A percentile compares a stretch with the other conserved stretches of the same genome.
These are phyloP conservation scores for Lomentospora prolificans DNA, from an alignment of 2,329 filamentous ascomycete species.

Conservation along the genomic window DNA sequence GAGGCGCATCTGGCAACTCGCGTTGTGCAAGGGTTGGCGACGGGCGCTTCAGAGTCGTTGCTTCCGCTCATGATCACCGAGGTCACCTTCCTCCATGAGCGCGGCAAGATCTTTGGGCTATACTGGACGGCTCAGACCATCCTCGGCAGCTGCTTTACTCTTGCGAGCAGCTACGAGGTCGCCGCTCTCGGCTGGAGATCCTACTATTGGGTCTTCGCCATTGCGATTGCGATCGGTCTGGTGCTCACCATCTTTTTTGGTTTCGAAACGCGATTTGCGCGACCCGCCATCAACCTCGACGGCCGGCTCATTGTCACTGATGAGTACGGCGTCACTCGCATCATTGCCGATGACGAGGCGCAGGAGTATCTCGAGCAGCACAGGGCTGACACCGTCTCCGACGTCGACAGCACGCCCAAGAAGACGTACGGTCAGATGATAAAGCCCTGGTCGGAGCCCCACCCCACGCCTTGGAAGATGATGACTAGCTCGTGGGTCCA, in stretches of 20 bases:
- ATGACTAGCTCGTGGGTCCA: constrained; percentile 1
- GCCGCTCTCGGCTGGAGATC: constrained; percentile 27
- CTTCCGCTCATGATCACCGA: constrained; percentile 28
- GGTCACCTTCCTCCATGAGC: constrained; percentile 29
- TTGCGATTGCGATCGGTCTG: constrained; percentile 23
- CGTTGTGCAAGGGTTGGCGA: constrained; percentile 25
- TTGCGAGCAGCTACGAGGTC: constrained; percentile 25
- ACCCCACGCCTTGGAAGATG: not conserved
- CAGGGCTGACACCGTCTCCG: not conserved
- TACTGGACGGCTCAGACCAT: constrained; percentile 29
- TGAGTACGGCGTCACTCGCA: constrained; percentile 25
- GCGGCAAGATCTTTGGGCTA: constrained; percentile 23
- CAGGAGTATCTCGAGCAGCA: constrained; percentile 14
- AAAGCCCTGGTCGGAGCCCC: not conserved
- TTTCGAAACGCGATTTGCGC: constrained; percentile 29
- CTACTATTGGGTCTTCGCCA: constrained; percentile 30
- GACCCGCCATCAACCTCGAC: constrained; percentile 21
- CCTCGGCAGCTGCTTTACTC: constrained; percentile 20
- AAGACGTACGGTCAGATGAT: not conserved
- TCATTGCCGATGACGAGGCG: constrained; percentile 22
- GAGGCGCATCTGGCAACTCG: constrained; percentile 26
- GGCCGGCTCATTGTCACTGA: constrained; percentile 26
- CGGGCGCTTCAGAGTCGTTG: constrained; percentile 28
- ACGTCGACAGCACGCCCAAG: not conserved
- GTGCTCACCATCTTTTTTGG: constrained; percentile 26